A percentile compares a stretch with the other conserved stretches of the same genome.
Evolutionary conservation across 345 rosid species (phyloP).

Genomic region (Ailanthus altissimus): DNA sequence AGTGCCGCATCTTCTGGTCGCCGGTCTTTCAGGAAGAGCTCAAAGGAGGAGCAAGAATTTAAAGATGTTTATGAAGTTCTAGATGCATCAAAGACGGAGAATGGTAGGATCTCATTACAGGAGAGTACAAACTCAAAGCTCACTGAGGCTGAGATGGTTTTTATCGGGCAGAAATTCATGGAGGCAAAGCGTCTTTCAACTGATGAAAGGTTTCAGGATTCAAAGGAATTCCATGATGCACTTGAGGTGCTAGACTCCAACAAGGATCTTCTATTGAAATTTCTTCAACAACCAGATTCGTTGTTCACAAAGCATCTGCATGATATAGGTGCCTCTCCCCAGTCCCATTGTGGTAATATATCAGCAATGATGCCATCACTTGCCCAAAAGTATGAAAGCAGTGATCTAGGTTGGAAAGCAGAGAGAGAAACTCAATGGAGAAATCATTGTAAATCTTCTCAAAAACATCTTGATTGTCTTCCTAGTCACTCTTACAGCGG

Average conservation of each 20-base stretch:
- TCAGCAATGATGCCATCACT: constrained; percentile 44
- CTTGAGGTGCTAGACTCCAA: constrained; percentile 83
- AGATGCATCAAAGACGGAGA: constrained; percentile 58
- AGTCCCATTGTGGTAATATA: constrained; percentile 44
- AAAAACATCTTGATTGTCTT: constrained; percentile 34
- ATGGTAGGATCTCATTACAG: constrained; percentile 33
- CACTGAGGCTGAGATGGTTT: constrained; percentile 69
- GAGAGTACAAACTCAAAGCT: constrained; percentile 39
- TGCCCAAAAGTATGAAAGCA: constrained; percentile 31
- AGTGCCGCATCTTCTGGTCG: constrained; percentile 43
- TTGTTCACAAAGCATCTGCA: constrained; percentile 77
- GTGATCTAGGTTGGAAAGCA: constrained; percentile 33
- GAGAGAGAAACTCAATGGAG: constrained; percentile 42
- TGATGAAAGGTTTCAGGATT: constrained; percentile 69
- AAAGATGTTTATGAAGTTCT: constrained; percentile 96
- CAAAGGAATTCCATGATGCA: constrained; percentile 72
- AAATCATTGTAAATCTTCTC: constrained; percentile 33
- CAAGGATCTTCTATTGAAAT: constrained; percentile 72
- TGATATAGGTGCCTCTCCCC: constrained; percentile 52
- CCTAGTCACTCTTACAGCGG: constrained; percentile 35
- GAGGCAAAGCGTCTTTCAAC: constrained; percentile 78
- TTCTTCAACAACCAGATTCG: constrained; percentile 88
- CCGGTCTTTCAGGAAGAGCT: constrained; percentile 61
- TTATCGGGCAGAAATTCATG: constrained; percentile 69
- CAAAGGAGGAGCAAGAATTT: constrained; percentile 77